Conservation (phyloP, 2,329 filamentous ascomycete species). For the Triangularia setosa region DNA sequence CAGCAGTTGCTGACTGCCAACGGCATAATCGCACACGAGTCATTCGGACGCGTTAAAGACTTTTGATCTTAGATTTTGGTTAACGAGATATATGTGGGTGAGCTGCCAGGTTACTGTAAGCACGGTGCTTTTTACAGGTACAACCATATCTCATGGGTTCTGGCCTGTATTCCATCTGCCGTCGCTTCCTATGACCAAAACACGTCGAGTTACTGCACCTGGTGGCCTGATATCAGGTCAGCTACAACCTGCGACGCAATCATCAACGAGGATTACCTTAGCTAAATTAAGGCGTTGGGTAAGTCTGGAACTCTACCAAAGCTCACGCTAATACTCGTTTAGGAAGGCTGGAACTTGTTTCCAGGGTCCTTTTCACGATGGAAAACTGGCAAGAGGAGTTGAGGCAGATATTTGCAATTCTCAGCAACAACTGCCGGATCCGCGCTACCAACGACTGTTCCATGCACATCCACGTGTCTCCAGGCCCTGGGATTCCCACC, state of each 20-base stretch:
- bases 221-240: neutral
- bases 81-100: neutral
- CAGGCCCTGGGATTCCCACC: neutral
- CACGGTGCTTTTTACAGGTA: too few relatives aligned
- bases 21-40: too few relatives aligned
- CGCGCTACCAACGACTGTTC: neutral
- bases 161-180: too few relatives aligned
- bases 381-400: neutral
- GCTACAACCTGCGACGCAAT: neutral
- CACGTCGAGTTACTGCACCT: neutral
- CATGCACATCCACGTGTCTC: neutral
- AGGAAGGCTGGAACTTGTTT: slow-evolving; percentile 1
- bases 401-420: neutral
- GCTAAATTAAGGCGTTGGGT: neutral
- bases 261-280: neutral
- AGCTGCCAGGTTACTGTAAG: neutral
- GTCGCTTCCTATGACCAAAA: neutral
- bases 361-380: neutral
- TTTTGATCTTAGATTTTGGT: neutral
- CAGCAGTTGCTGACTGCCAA: neutral
- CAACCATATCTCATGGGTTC: too few relatives aligned
- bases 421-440: neutral
- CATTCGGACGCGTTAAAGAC: too few relatives aligned
- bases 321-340: too few relatives aligned
- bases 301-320: too few relatives aligned